Base-by-base conservation (phyloP, 768 basidiomycete species). In the Trametes maxima region DNA sequence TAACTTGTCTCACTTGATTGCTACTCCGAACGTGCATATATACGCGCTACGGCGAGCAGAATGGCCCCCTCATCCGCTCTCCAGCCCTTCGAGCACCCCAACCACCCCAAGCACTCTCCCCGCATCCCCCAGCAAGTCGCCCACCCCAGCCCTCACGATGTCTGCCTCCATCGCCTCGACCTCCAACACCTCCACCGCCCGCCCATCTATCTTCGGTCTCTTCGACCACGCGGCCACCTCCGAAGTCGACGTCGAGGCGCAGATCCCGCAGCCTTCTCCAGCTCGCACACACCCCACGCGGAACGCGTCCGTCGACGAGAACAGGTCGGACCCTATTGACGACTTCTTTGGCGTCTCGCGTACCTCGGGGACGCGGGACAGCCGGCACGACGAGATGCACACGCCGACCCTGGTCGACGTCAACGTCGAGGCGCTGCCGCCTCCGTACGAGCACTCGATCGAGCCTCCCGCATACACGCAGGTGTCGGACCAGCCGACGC, bases 401-500 rank as follows among this genome's bases (percentile, higher is more conserved):
- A 48, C 39, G 5, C 14, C 57, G 16, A 59, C 44, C n/a, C 35
- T 52, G 19, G 17, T 36, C 7, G 57, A 60, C 16, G 17, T 36
- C 7, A 54, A 60, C 16, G 51, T 60, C 24, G 69, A 68, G 14
- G 60, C 59, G 47, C 57, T 60, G 53, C 75, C 70, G 19, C 74
- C 77, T 0, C 70, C 75, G 22, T 78, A 78, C 44, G 60, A 60
- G 33, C 65, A 71, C 28, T 50, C 62, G 28, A 17, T 59, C 13
- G 76, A 69, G 35, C 71, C 71, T 6, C 78, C 75, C 17, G 69
- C 75, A 12, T 79, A 80, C 57, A 65, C 70, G 7, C 40, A 50
- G 33, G 63, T 75, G 13, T 70, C 69, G 7, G 77, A 79, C 69
- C 80, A 78, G 33, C 63, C 69, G 40, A 80, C 80, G 44, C 76